Evolutionary conservation across 345 rosid species (phyloP).

Genomic region (Iberis pinnata): DNA sequence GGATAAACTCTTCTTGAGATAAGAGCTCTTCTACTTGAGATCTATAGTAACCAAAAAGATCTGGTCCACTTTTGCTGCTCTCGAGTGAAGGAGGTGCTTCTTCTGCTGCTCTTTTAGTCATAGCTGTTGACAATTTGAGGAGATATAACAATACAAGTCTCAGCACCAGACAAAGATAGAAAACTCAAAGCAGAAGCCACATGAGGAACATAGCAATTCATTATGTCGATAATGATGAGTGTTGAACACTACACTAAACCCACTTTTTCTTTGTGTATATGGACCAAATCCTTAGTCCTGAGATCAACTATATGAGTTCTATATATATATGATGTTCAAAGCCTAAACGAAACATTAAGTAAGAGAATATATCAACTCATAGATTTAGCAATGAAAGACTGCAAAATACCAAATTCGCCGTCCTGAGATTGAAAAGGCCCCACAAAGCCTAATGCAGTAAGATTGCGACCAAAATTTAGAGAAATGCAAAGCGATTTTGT

Average conservation of each 20-base stretch:
- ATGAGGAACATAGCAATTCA: not conserved
- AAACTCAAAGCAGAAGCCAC: not conserved
- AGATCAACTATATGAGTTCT: too few species aligned
- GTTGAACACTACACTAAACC: not conserved
- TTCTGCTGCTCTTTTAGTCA: constrained; percentile 19
- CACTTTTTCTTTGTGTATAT: not conserved
- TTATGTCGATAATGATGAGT: not conserved
- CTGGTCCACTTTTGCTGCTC: constrained; percentile 2
- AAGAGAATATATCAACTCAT: too few species aligned
- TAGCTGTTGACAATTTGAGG: constrained; percentile 5
- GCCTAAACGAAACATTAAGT: too few species aligned
- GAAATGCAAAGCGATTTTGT: too few species aligned
- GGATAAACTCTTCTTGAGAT: constrained; percentile 19
- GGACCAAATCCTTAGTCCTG: too few species aligned
- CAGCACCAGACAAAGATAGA: constrained; percentile 1
- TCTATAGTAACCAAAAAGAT: constrained; percentile 17
- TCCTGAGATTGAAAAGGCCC: too few species aligned
- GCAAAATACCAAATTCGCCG: too few species aligned
- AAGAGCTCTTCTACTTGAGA: constrained; percentile 21
- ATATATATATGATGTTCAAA: too few species aligned
- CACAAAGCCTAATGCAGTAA: too few species aligned
- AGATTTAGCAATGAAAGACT: too few species aligned
- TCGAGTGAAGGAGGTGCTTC: constrained; percentile 12
- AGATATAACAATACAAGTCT: constrained; percentile 1
- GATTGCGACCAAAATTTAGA: too few species aligned